phyloP scores from a whole-genome alignment of 176 grass and related monocot genomes.

The Elaeis guineensis region DNA sequence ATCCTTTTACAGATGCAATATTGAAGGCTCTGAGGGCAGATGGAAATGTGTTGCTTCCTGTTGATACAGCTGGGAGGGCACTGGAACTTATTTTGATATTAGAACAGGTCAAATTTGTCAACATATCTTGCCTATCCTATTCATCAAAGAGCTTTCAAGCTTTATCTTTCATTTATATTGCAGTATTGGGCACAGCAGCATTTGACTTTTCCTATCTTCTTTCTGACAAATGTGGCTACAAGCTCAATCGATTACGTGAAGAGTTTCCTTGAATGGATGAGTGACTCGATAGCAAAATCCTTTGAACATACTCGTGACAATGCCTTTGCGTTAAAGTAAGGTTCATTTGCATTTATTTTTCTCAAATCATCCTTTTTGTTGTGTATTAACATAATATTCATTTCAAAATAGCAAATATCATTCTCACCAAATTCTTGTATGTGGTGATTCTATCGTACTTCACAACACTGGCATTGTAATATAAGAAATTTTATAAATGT shows the following conservation, averaged over 20 bases:
- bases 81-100: constrained; percentile 88
- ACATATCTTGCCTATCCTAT: background rate
- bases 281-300: constrained; percentile 81
- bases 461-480: too few relatives aligned
- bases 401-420: too few relatives aligned
- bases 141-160: constrained; percentile 19
- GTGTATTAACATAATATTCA: background rate
- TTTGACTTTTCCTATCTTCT: constrained; percentile 80
- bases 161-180: constrained; percentile 31
- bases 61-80: constrained; percentile 92
- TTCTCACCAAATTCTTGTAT: too few relatives aligned
- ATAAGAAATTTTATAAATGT: too few relatives aligned
- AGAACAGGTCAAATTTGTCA: constrained; percentile 50
- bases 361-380: background rate
- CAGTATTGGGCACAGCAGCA: constrained; percentile 75
- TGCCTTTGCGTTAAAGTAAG: constrained; percentile 78
- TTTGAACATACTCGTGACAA: constrained; percentile 84
- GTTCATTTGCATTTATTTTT: constrained; percentile 9
- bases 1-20: constrained; percentile 60
- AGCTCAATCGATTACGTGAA: constrained; percentile 92
- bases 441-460: too few relatives aligned
- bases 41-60: constrained; percentile 77
- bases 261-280: constrained; percentile 99
- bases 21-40: constrained; percentile 56
- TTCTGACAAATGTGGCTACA: constrained; percentile 89